Evolutionary conservation across 176 grass and related monocot species (phyloP).

Genomic region (Carex pumila): DNA sequence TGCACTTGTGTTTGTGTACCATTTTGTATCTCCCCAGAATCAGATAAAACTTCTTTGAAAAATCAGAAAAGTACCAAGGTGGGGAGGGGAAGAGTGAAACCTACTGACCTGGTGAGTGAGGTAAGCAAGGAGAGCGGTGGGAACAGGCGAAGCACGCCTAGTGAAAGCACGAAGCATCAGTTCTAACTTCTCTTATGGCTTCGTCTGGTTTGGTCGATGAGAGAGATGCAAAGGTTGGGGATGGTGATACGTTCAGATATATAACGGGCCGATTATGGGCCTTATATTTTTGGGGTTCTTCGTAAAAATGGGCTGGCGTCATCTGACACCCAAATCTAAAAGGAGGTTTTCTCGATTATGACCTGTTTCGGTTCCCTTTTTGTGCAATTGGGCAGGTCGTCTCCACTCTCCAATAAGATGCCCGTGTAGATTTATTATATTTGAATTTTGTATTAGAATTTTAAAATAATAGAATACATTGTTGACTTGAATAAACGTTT

Average conservation of each 20-base stretch:
- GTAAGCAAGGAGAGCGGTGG: not conserved
- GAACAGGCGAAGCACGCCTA: not conserved
- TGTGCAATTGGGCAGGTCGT: too few relatives aligned
- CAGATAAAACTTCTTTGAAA: not conserved
- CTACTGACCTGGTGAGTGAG: not conserved
- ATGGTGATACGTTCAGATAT: not conserved
- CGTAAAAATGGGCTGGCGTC: not conserved
- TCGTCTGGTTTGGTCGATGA: not conserved
- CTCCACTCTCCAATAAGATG: too few relatives aligned
- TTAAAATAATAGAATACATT: too few relatives aligned
- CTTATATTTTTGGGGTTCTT: not conserved
- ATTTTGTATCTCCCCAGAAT: not conserved
- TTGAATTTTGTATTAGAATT: too few relatives aligned
- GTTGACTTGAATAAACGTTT: too few relatives aligned
- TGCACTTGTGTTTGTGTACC: not conserved
- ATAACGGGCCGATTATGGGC: not conserved
- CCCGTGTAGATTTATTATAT: too few relatives aligned
- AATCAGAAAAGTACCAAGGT: not conserved
- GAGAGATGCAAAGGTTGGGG: not conserved
- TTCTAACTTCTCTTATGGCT: not conserved
- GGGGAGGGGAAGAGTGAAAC: not conserved
- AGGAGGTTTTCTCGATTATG: too few relatives aligned
- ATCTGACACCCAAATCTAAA: not conserved
- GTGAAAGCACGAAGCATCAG: not conserved
- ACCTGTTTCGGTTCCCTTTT: too few relatives aligned